Evolutionary conservation across 164 flowering plant genomes (phyloP), one percentile per base, ranked within the genome.

Genomic region (Macadamia integrifolia): DNA sequence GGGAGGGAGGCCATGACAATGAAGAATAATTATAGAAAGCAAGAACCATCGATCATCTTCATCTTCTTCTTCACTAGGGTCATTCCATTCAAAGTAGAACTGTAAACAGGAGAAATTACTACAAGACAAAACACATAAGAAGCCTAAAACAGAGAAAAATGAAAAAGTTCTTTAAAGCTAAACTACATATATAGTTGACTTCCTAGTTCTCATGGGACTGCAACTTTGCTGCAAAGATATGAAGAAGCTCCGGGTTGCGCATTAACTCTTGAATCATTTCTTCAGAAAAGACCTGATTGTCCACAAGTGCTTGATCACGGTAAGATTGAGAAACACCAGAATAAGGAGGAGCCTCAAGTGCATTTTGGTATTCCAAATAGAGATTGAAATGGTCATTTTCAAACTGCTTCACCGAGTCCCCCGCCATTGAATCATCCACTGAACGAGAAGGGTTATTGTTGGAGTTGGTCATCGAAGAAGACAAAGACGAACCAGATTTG

Each of bases 191-290:
- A 23, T 23, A 23, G 23, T 23, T 23, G 23, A 23, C 23, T 23
- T 23, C 23, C 23, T 23, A 23, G 23, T 23, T 23, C 23, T 23
- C 0, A 23, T 23, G 23, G 23, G 23, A 23, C 67, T 80, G 83
- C 43, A 84, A 42, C 68, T 74, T 81, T 8, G 87, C 76, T 3
- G 84, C 77, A 66, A 80, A 77, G 9, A 78, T 66, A 44, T 69
- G 72, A 10, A 78, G 28, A 3, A 85, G 69, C 35, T 88, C 88
- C 1, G 86, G 87, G 65, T 80, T 77, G 70, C 81, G 84, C 17
- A 88, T 58, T 1, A 81, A 61, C 15, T 79, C 87, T 35, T 81
- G 82, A 69, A 82, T 50, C 57, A 79, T 48, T 9, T 66, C 68
- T 6, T 71, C 78, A 53, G 57, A 14, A 0, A 50, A 17, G 29